These are phyloP conservation scores for Yamadazyma phyllophila DNA, from an alignment of 805 yeast species.

Conservation along the genomic window DNA sequence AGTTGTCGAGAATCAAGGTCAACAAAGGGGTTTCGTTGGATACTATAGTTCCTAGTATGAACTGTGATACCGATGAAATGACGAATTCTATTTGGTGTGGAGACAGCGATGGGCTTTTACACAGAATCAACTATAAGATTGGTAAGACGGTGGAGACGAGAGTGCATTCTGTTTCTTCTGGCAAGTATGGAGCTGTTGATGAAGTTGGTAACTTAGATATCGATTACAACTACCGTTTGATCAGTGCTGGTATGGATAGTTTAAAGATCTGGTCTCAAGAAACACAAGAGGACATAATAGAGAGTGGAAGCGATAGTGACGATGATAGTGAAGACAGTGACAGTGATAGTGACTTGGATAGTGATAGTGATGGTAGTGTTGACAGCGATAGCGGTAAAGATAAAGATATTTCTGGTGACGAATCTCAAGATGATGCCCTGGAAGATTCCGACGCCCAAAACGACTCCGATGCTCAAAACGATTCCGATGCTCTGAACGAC, in stretches of 20 bases:
- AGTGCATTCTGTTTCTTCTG: slow-evolving; percentile 51
- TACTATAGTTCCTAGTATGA: slow-evolving; percentile 57
- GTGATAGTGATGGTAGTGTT: slow-evolving; percentile 13
- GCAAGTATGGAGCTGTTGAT: slow-evolving; percentile 47
- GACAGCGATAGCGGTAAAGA: background rate
- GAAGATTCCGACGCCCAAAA: background rate
- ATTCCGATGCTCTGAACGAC: background rate
- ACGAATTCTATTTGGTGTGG: slow-evolving; percentile 70
- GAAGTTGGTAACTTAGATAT: slow-evolving; percentile 76
- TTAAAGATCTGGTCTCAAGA: slow-evolving; percentile 71
- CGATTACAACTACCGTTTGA: slow-evolving; percentile 75
- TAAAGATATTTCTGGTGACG: slow-evolving; percentile 5
- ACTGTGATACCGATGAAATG: slow-evolving; percentile 45
- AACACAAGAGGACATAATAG: slow-evolving; percentile 14
- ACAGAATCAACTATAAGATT: slow-evolving; percentile 60
- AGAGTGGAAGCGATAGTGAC: slow-evolving; percentile 20
- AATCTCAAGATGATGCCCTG: background rate
- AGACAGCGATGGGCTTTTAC: slow-evolving; percentile 70
- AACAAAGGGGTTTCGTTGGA: slow-evolving; percentile 73
- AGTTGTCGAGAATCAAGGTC: slow-evolving; percentile 70
- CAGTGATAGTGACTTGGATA: slow-evolving; percentile 14
- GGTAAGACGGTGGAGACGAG: slow-evolving; percentile 67
- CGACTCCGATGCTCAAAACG: background rate
- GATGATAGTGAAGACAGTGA: slow-evolving; percentile 25
- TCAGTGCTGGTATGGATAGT: slow-evolving; percentile 80